Base-by-base conservation (phyloP, 2,329 filamentous ascomycete species). In the Lasiodiplodia citricola region DNA sequence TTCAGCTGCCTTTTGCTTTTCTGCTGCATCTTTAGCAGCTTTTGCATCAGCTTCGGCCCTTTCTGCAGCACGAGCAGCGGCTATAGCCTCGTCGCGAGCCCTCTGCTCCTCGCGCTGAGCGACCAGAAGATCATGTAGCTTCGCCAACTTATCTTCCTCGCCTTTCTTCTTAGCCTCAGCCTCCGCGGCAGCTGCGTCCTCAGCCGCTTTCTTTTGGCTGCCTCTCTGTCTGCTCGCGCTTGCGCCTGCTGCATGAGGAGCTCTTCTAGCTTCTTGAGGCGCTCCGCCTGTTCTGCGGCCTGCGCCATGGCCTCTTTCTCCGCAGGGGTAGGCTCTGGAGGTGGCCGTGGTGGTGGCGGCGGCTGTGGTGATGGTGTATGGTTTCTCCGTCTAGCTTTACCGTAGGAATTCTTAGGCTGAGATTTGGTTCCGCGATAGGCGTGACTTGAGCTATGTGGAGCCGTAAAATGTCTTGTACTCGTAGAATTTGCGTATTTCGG, bases 11-110 rank as follows among this genome's bases (percentile, higher is more conserved):
- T 80, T 80, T 37, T 82, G 80, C 68, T 83, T 83, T 25, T 83
- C 82, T 50, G 82, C 81, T 25, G 83, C 82, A 70, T 83, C 85
- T 75, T 86, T 86, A 50, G 81, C 81, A 18, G 84, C 83, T 60
- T 83, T 80, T 14, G 80, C 77, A 50, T 84, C 83, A 44, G 81
- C 80, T 55, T 80, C 80, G 7, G 77, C 75, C 72, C 75, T 72
- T 57, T 68, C 68, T 2, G 68, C 50, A 3, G 54, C 57, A 10
- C 44, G 37, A 21, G 58, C 69, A 14, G 77, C 76, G 0, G 77
- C 77, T 13, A 72, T 67, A 1, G 76, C 79, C n/a, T 74, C 75
- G 69, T 82, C 79, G 8, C 77, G 73, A 57, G 77, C 79, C 38
- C 79, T 70, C 60, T 79, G 78, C 51, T 80, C 76, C 35, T 83